Evolutionary conservation across 2,329 filamentous ascomycete species (phyloP).

Genomic region (Penicillium sp.): DNA sequence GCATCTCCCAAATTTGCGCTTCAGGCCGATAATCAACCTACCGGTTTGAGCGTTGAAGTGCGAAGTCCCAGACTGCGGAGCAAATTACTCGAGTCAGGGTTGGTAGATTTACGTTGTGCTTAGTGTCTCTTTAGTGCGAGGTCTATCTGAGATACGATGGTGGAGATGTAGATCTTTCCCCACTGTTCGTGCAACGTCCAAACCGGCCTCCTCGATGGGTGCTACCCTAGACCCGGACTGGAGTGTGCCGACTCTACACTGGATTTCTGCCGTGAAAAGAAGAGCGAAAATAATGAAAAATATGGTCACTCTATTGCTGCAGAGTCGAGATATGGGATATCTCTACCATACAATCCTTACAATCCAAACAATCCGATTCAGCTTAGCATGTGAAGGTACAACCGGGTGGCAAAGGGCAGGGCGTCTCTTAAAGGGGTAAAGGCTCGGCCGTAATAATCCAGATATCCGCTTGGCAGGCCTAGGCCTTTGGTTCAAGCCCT

Average conservation of each 20-base stretch:
- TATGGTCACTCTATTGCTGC: no score
- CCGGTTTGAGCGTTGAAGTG: neutral
- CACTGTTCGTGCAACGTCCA: conserved; percentile 5
- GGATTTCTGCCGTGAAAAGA: neutral
- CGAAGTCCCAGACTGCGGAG: neutral
- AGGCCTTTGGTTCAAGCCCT: neutral
- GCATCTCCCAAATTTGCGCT: no score
- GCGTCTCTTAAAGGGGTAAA: conserved; percentile 6
- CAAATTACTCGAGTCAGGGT: no score
- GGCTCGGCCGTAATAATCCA: conserved; percentile 14
- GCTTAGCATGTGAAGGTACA: neutral
- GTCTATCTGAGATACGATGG: neutral
- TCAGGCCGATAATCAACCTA: neutral
- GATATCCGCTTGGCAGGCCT: neutral
- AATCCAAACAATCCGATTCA: no score
- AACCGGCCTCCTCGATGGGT: neutral
- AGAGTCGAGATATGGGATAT: neutral
- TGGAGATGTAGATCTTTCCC: neutral
- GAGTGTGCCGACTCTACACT: neutral
- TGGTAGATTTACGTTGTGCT: neutral
- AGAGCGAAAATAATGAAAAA: neutral
- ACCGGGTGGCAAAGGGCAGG: conserved; percentile 5
- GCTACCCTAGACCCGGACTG: neutral
- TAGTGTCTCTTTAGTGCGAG: neutral
- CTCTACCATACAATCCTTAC: no score